These are phyloP conservation scores for Tephrocybe sp. DNA, from an alignment of 768 basidiomycete species.

Conservation along the genomic window DNA sequence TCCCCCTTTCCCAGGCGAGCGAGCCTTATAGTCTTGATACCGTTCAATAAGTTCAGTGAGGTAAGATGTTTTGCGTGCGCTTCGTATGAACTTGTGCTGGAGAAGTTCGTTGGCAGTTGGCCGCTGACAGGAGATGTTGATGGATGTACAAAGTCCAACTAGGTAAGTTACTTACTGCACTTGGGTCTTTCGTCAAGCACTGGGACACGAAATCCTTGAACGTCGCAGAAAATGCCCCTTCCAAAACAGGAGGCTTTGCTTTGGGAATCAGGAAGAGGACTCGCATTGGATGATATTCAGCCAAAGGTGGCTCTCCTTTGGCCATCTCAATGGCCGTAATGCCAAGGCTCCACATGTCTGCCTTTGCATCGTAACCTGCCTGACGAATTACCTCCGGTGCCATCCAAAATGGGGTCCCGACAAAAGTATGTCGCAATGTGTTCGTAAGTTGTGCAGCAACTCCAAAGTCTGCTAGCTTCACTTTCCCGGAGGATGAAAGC, in stretches of 20 bases:
- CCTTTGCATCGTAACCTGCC: conserved; percentile 93
- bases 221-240: conserved; percentile 76
- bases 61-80: conserved; percentile 77
- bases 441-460: conserved; percentile 96
- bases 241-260: conserved; percentile 88
- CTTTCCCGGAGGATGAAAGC: conserved; percentile 85
- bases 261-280: conserved; percentile 98
- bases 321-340: conserved; percentile 99
- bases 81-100: conserved; percentile 88
- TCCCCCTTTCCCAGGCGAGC: conserved; percentile 57
- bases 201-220: conserved; percentile 93
- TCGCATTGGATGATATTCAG: conserved; percentile 98
- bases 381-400: conserved; percentile 98
- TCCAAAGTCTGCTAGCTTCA: conserved; percentile 98
- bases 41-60: conserved; percentile 88
- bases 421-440: conserved; percentile 94
- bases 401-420: conserved; percentile 98
- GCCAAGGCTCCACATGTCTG: conserved; percentile 97
- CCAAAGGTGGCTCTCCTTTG: conserved; percentile 92
- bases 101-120: conserved; percentile 90
- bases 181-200: conserved; percentile 93
- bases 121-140: conserved; percentile 50
- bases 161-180: conserved; percentile 45
- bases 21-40: conserved; percentile 71
- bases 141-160: conserved; percentile 6